phyloP scores from a whole-genome alignment of 176 grass and related monocot genomes.

The Poa pratensis region DNA sequence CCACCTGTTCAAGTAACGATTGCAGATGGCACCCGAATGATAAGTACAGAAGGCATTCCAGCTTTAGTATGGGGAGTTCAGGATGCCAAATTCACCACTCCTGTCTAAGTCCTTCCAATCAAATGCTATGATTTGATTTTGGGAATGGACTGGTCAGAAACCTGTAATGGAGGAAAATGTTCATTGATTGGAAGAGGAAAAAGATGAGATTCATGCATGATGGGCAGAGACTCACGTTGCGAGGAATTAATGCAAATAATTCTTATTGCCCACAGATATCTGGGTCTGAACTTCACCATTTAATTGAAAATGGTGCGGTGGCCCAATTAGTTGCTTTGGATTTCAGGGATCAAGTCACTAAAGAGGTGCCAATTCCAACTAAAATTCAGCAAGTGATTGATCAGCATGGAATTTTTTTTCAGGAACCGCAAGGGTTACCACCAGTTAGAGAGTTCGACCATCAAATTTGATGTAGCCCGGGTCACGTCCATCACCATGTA shows the following conservation, averaged over 20 bases:
- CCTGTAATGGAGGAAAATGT: background rate
- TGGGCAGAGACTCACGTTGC: background rate
- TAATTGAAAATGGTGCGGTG: background rate
- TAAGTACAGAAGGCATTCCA: accelerated
- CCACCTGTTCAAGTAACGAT: background rate
- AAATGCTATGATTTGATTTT: background rate
- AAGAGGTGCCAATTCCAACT: no score
- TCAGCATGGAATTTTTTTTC: accelerated
- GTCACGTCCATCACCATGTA: no score
- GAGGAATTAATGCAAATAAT: background rate
- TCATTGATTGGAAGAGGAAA: background rate
- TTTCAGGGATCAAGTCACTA: no score
- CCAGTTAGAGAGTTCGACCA: background rate
- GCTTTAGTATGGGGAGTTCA: background rate
- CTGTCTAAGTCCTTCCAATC: background rate
- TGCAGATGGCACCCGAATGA: background rate
- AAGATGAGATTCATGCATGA: background rate
- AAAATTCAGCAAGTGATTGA: background rate
- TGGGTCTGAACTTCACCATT: accelerated
- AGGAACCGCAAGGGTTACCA: background rate
- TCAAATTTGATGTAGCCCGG: no score
- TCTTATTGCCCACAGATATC: background rate
- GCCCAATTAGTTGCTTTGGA: no score
- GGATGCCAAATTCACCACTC: accelerated
- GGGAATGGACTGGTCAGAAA: background rate